Evolutionary conservation across 2,329 filamentous ascomycete species (phyloP), one percentile per base, ranked within the genome.

Genomic region (Byssoonygena ceratinophila): DNA sequence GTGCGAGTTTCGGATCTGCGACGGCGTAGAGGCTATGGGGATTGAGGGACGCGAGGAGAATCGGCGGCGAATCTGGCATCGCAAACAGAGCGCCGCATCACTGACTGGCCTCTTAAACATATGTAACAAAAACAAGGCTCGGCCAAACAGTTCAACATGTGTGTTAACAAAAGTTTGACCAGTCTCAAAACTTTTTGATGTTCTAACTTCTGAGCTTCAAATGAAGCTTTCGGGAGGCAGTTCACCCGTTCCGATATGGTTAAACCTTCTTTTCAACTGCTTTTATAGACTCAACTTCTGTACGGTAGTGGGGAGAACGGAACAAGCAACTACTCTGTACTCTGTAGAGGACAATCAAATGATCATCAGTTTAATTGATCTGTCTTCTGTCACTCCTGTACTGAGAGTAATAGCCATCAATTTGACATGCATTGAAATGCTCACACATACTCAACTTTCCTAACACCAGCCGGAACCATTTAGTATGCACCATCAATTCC

Each of bases 81-180:
- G 56, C n/a, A 63, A 32, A 51, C 60, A 60, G 54, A 59, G 55
- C 44, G 57, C 57, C 41, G 56, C 58, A 41, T 56, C 51, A 50
- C 51, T 59, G 14, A 59, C 53, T 25, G 59, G 56, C 52, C 57
- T 58, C 46, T 58, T 59, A 57, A 63, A 59, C 64, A 66, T 66
- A 56, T 54, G 57, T 58, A 51, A 22, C 27, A 36, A 49, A 37
- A n/a, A 36, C 9, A 34, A 31, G 22, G 18, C 11, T 6, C 14
- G 25, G 32, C 45, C 2, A 16, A 37, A 36, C 45, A 6, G 31
- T 37, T 47, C 32, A 39, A 37, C 31, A 37, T 36, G 27, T 27
- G 34, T 40, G 32, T 4, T 11, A 39, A 18, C 11, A 20, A 39
- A 20, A 48, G 32, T n/a, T 29, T 12, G 12, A n/a, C 34, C 12